These are phyloP conservation scores for Dichomitus squalens DNA, from an alignment of 1,284 basidiomycete species.

Conservation along the genomic window DNA sequence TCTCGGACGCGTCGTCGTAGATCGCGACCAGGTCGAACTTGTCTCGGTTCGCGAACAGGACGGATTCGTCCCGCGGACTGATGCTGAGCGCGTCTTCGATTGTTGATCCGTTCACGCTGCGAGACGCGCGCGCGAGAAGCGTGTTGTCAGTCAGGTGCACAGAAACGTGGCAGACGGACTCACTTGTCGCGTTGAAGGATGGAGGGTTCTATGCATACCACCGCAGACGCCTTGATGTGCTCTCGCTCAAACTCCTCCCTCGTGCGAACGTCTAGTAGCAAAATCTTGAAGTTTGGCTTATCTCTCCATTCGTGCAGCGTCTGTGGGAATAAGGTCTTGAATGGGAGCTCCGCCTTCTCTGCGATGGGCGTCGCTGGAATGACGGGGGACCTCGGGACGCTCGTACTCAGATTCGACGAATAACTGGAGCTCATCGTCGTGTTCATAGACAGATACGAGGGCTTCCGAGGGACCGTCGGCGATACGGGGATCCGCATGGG, in stretches of 20 bases:
- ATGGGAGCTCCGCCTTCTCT: conserved; percentile 48
- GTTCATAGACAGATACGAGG: conserved; percentile 45
- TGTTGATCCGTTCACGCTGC: conserved; percentile 64
- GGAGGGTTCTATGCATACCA: conserved; percentile 87
- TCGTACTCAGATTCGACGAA: background rate
- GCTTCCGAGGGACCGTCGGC: conserved; percentile 45
- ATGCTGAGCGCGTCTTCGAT: conserved; percentile 81
- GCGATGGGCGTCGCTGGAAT: conserved; percentile 34
- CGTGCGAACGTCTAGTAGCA: conserved; percentile 84
- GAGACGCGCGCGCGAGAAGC: background rate
- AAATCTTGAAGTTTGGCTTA: conserved; percentile 58
- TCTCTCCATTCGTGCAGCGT: conserved; percentile 64
- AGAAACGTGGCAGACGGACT: conserved; percentile 31
- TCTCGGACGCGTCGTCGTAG: conserved; percentile 76
- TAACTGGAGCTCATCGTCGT: conserved; percentile 11
- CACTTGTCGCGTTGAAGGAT: conserved; percentile 73
- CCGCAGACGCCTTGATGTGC: conserved; percentile 69
- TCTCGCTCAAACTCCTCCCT: conserved; percentile 77
- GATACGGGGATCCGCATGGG: conserved; percentile 40
- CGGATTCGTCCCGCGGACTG: conserved; percentile 70
- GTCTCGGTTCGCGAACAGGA: conserved; percentile 78
- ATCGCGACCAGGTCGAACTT: conserved; percentile 91
- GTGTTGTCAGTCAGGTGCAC: background rate
- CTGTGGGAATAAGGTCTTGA: conserved; percentile 59
- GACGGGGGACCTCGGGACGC: conserved; percentile 31